Conservation (phyloP, 1,284 basidiomycete genomes). For the Apiotrichum montevideense region DNA sequence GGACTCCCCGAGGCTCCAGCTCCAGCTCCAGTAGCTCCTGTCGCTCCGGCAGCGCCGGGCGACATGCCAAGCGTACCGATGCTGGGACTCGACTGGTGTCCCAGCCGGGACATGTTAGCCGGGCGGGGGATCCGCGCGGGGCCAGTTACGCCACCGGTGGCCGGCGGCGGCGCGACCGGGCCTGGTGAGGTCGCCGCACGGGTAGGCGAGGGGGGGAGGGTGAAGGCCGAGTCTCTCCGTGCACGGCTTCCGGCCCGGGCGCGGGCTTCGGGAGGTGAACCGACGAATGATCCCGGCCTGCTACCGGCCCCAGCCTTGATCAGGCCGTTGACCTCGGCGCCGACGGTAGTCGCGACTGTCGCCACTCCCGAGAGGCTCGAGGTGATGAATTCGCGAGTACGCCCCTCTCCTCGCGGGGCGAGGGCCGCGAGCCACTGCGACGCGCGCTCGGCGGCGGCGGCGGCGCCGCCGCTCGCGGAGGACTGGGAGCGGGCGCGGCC, state of each 20-base stretch:
- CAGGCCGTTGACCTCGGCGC: constrained; percentile 17
- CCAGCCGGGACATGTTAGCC: constrained; percentile 19
- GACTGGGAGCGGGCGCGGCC: constrained; percentile 8
- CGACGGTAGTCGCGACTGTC: constrained; percentile 30
- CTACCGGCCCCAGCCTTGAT: constrained; percentile 2
- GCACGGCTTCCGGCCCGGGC: background rate
- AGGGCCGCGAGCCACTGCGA: constrained; percentile 38
- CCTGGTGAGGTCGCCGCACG: constrained; percentile 2
- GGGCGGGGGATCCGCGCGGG: constrained; percentile 22
- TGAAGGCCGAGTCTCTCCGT: constrained; percentile 2
- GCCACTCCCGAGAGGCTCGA: constrained; percentile 38
- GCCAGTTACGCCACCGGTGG: background rate
- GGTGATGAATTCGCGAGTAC: constrained; percentile 35
- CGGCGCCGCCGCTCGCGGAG: background rate
- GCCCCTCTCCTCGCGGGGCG: constrained; percentile 41
- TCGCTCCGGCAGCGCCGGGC: background rate
- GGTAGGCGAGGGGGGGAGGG: too few species aligned
- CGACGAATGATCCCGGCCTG: background rate
- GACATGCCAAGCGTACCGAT: background rate
- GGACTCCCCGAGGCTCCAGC: background rate
- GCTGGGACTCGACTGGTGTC: background rate
- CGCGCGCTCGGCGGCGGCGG: constrained; percentile 27
- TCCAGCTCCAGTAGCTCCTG: too few species aligned
- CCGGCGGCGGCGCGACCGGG: constrained; percentile 8
- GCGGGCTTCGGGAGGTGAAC: constrained; percentile 1